phyloP scores from a whole-genome alignment of 768 basidiomycete species.

The Russula griseocarnosa region DNA sequence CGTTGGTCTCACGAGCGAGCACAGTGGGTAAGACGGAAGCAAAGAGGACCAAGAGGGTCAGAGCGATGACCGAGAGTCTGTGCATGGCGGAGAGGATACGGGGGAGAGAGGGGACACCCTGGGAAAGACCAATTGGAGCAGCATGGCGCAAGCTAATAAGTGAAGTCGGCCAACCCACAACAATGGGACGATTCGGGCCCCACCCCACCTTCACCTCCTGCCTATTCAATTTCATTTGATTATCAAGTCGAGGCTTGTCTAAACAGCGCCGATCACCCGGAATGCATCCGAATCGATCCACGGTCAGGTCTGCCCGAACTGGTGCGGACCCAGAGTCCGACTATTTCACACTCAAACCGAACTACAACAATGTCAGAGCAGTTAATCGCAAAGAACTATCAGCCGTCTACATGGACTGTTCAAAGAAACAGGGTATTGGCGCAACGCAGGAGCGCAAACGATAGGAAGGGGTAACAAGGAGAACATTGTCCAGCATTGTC shows the following conservation, averaged over 20 bases:
- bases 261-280: constrained; percentile 5
- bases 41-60: constrained; percentile 3
- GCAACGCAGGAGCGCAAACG: background rate
- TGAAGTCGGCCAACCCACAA: background rate
- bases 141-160: background rate
- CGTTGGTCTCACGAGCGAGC: constrained; percentile 12
- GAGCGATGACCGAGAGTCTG: background rate
- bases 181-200: background rate
- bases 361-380: background rate
- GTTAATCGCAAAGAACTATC: background rate
- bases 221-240: background rate
- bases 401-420: background rate
- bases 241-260: background rate
- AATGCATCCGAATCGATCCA: background rate
- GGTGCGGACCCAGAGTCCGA: background rate
- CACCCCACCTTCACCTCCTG: background rate
- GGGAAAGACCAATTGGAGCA: background rate
- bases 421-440: background rate
- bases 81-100: background rate
- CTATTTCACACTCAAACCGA: background rate
- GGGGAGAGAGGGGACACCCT: background rate
- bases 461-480: background rate
- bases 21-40: constrained; percentile 7
- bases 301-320: constrained; percentile 4
- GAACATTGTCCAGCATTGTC: too few species aligned